Conservation (phyloP, 2,329 filamentous ascomycete genomes). For the Coniella vitis region DNA sequence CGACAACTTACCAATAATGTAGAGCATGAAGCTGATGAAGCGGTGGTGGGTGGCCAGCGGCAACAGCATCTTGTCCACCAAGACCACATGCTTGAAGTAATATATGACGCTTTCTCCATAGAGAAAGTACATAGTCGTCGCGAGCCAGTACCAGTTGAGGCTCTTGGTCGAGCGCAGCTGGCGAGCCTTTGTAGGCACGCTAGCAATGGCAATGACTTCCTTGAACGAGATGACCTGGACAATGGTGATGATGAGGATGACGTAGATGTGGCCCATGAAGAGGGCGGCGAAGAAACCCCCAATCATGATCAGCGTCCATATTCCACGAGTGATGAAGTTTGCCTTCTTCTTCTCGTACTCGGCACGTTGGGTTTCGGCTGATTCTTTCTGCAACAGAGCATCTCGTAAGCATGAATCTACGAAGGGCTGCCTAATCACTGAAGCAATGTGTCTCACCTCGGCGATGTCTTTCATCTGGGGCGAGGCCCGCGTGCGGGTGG, state of each 20-base stretch:
- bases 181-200: conserved; percentile 84
- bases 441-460: conserved; percentile 26
- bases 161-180: conserved; percentile 92
- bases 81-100: conserved; percentile 98
- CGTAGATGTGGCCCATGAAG: conserved; percentile 95
- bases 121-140: conserved; percentile 98
- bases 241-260: conserved; percentile 85
- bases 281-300: conserved; percentile 83
- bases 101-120: conserved; percentile 99
- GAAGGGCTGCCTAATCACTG: background rate
- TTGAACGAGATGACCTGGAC: conserved; percentile 98
- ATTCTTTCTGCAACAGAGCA: conserved; percentile 32
- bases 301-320: conserved; percentile 99
- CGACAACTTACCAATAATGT: conserved; percentile 73
- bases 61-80: conserved; percentile 87
- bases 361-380: conserved; percentile 34
- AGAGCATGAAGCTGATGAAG: conserved; percentile 98
- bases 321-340: conserved; percentile 91
- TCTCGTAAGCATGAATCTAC: conserved; percentile 17
- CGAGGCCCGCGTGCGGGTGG: conserved; percentile 22
- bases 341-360: conserved; percentile 99
- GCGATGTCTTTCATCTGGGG: conserved; percentile 30
- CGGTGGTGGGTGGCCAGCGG: conserved; percentile 94
- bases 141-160: conserved; percentile 98
- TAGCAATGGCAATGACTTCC: conserved; percentile 96